Conservation (phyloP, 345 rosid species). For the Gossypium thurberi region DNA sequence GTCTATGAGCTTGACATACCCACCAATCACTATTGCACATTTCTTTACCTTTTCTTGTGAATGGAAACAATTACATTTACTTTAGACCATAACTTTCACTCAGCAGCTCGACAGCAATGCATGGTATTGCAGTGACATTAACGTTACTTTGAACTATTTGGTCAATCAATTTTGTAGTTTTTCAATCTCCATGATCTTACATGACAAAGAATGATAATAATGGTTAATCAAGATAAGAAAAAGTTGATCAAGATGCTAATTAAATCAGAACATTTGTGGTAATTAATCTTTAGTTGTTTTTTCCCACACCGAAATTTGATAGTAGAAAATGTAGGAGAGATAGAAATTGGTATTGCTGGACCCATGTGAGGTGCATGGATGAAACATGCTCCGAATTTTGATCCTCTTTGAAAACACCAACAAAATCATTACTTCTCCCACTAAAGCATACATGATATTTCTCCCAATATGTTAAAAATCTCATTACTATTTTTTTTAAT, state of each 20-base stretch:
- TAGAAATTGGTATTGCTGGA: constrained; percentile 19
- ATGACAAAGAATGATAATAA: background rate
- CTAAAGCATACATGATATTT: constrained; percentile 16
- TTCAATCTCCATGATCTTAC: background rate
- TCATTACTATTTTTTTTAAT: background rate
- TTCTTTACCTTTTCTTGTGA: background rate
- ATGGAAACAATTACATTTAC: background rate
- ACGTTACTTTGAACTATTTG: background rate
- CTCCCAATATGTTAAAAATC: background rate
- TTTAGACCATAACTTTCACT: background rate
- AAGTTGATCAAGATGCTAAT: background rate
- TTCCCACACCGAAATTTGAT: background rate
- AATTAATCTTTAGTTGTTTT: too few relatives aligned
- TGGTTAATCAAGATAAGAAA: background rate
- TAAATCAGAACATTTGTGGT: too few relatives aligned
- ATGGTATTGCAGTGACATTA: background rate
- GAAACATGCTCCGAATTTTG: constrained; percentile 44
- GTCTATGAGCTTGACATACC: constrained; percentile 5
- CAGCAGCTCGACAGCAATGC: background rate
- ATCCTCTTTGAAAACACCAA: constrained; percentile 36
- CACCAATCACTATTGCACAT: background rate
- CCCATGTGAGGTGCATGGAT: constrained; percentile 37
- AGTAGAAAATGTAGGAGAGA: background rate
- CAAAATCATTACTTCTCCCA: constrained; percentile 60
- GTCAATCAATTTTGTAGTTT: background rate